Conservation (phyloP, 2,329 filamentous ascomycete genomes). For the Teratosphaeria pseudoeucalypti region DNA sequence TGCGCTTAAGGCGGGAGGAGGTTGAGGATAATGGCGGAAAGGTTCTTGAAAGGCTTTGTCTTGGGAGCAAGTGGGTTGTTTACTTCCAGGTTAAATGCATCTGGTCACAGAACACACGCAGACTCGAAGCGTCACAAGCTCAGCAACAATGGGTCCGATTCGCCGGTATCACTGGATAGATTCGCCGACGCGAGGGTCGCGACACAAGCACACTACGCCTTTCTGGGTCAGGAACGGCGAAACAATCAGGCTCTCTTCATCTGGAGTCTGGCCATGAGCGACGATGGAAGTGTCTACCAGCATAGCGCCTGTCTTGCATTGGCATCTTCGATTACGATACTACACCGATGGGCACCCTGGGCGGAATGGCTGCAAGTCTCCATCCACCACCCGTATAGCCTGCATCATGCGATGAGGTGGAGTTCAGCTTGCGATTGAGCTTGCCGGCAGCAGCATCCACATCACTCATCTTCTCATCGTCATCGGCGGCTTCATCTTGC, state of each 20-base stretch:
- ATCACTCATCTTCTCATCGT: neutral
- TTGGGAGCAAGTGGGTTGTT: neutral
- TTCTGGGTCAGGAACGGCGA: too few species aligned
- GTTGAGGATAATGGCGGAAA: neutral
- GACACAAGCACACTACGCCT: too few species aligned
- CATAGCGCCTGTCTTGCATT: too few species aligned
- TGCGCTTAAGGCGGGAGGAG: conserved; percentile 23
- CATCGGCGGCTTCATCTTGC: neutral
- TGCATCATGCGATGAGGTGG: neutral
- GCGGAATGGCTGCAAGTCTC: neutral
- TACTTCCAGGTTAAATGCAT: neutral
- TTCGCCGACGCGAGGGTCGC: too few species aligned
- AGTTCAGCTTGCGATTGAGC: neutral
- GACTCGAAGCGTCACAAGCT: neutral
- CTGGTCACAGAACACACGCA: neutral
- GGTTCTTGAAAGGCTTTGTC: neutral
- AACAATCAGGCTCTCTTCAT: too few species aligned
- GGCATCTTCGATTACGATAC: neutral
- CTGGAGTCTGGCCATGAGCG: too few species aligned
- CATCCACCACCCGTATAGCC: neutral
- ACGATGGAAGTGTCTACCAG: too few species aligned
- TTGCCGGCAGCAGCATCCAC: neutral
- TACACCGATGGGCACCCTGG: conserved; percentile 2
- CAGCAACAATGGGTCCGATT: too few species aligned
- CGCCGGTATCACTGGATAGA: too few species aligned